A percentile compares a stretch with the other conserved stretches of the same genome.
Evolutionary conservation across 192 early-diverging fungal species (phyloP).

Genomic region (Backusella luteola): DNA sequence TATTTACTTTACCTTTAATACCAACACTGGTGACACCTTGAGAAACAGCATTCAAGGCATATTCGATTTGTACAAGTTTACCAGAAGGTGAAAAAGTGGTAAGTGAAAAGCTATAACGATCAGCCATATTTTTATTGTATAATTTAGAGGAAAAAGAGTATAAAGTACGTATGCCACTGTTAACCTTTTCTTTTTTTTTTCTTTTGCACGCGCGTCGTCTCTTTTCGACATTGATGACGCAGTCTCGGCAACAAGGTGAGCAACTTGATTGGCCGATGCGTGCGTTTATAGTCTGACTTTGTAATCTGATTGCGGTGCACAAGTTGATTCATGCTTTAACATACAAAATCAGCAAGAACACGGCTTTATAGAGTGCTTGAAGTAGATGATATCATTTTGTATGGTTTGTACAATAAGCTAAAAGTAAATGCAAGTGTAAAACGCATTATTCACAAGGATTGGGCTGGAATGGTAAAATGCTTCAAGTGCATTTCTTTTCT

Average conservation of each 20-base stretch:
- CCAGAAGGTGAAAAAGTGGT: conserved; percentile 99
- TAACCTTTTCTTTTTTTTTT: not conserved
- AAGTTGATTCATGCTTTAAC: too few relatives aligned
- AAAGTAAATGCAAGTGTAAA: too few relatives aligned
- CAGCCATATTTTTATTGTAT: conserved; percentile 38
- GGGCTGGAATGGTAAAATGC: too few relatives aligned
- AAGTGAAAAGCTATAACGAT: conserved; percentile 94
- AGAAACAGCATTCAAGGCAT: conserved; percentile 91
- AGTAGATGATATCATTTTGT: too few relatives aligned
- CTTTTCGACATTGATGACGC: not conserved
- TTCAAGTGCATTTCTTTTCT: too few relatives aligned
- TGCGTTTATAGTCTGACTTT: not conserved
- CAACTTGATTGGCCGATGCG: not conserved
- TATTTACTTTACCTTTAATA: conserved; percentile 74
- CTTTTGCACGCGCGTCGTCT: not conserved
- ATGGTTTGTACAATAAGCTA: too few relatives aligned
- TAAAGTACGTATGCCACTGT: not conserved
- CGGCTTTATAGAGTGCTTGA: too few relatives aligned
- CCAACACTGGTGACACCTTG: conserved; percentile 91
- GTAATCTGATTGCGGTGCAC: too few relatives aligned
- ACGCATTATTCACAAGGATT: too few relatives aligned
- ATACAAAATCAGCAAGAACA: too few relatives aligned
- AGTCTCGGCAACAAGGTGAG: not conserved
- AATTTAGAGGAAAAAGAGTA: not conserved
- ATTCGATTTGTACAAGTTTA: conserved; percentile 98